phyloP scores from a whole-genome alignment of 768 basidiomycete species.

The Kwoniella sp. region DNA sequence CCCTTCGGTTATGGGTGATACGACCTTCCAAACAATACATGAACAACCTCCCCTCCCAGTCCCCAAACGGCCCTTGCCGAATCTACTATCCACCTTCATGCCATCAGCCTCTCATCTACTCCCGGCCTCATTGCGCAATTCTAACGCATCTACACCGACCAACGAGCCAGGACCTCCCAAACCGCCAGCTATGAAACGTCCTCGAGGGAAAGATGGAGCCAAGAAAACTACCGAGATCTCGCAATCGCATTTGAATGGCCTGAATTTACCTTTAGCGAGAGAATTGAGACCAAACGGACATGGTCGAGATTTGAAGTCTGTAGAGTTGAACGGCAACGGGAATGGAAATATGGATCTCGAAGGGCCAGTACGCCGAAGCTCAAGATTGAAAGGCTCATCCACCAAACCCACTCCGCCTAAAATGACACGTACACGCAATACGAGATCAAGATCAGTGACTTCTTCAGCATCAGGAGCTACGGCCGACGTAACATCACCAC shows the following conservation, averaged over 20 bases:
- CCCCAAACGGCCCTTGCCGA: slow-evolving; percentile 39
- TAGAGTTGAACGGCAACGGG: slow-evolving; percentile 35
- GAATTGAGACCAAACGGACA: slow-evolving; percentile 20
- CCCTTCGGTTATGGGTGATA: slow-evolving; percentile 37
- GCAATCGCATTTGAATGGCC: slow-evolving; percentile 7
- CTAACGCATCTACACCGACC: slow-evolving; percentile 25
- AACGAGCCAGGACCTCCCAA: slow-evolving; percentile 22
- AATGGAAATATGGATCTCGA: slow-evolving; percentile 19
- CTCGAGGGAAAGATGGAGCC: slow-evolving; percentile 28
- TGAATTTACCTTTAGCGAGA: slow-evolving; percentile 18
- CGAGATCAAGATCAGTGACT: slow-evolving; percentile 37
- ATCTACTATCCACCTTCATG: slow-evolving; percentile 34
- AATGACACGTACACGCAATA: slow-evolving; percentile 13
- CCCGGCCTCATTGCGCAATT: slow-evolving; percentile 34
- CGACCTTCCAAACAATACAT: slow-evolving; percentile 36
- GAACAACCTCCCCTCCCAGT: slow-evolving; percentile 11
- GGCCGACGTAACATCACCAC: slow-evolving; percentile 27
- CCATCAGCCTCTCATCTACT: slow-evolving; percentile 32
- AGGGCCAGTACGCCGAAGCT: slow-evolving; percentile 33
- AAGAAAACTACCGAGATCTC: slow-evolving; percentile 20
- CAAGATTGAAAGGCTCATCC: slow-evolving; percentile 26
- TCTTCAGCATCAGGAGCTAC: slow-evolving; percentile 39
- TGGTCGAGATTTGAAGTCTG: slow-evolving; percentile 35
- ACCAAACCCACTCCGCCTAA: slow-evolving; percentile 15
- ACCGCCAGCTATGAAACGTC: slow-evolving; percentile 47